Conservation (phyloP, 139 green algal species). For the Raphidocelis subcapitata region DNA sequence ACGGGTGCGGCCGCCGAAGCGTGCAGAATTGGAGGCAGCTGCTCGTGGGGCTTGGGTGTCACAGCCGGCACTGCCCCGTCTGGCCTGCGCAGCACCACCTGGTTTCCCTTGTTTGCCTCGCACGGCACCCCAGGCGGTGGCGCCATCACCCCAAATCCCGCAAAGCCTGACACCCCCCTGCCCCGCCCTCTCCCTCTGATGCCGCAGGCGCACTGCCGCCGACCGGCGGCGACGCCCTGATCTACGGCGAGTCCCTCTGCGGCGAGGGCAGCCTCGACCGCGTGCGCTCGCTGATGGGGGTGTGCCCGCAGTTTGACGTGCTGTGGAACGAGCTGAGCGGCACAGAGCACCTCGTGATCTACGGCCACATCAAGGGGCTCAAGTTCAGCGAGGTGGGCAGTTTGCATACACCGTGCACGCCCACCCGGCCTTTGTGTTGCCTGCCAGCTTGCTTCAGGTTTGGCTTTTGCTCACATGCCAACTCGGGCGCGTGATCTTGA, state of each 20-base stretch:
- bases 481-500: no score
- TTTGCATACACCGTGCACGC: no score
- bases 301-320: slow-evolving; percentile 97
- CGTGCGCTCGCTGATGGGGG: slow-evolving; percentile 75
- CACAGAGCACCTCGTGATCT: slow-evolving; percentile 89
- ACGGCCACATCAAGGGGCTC: slow-evolving; percentile 81
- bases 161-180: slow-evolving; percentile 27
- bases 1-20: slow-evolving; percentile 44
- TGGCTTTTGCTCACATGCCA: neutral
- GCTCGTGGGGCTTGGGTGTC: no score
- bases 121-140: no score
- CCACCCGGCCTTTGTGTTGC: no score
- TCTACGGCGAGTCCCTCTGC: slow-evolving; percentile 73
- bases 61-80: no score
- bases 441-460: neutral
- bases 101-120: no score
- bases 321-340: slow-evolving; percentile 91
- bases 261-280: slow-evolving; percentile 65
- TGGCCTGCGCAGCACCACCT: no score
- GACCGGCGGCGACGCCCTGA: slow-evolving; percentile 75
- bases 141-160: no score
- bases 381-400: slow-evolving; percentile 10
- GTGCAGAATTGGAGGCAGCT: no score
- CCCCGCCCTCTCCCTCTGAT: slow-evolving; percentile 14
- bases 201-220: slow-evolving; percentile 50